Evolutionary conservation across 1,284 basidiomycete genomes (phyloP).

Genomic region (Cryptococcus sp.): DNA sequence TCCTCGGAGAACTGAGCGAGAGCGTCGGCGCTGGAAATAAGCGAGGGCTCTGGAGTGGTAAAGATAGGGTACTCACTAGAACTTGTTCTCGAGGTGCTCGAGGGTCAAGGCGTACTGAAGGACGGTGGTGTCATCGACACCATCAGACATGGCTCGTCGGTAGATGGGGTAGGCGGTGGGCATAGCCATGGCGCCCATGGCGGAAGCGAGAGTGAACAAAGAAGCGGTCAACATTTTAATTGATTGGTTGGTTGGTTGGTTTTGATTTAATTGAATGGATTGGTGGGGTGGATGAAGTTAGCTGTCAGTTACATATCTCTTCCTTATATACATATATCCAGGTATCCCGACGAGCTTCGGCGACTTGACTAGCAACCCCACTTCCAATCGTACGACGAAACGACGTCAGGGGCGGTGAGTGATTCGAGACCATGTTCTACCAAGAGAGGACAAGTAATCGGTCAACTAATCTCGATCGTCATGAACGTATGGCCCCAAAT

Average conservation of each 20-base stretch:
- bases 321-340: too few relatives aligned
- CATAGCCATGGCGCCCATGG: conserved; percentile 18
- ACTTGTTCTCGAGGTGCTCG: conserved; percentile 64
- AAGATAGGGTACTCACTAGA: conserved; percentile 50
- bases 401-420: too few relatives aligned
- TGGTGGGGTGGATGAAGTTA: not conserved
- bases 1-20: conserved; percentile 61
- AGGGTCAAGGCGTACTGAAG: conserved; percentile 59
- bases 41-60: not conserved
- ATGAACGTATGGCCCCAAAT: too few relatives aligned
- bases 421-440: too few relatives aligned
- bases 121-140: conserved; percentile 20
- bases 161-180: conserved; percentile 14
- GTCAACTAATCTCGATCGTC: too few relatives aligned
- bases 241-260: conserved; percentile 5
- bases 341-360: too few relatives aligned
- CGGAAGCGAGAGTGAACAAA: conserved; percentile 14
- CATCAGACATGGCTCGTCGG: conserved; percentile 11
- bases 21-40: conserved; percentile 47
- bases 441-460: too few relatives aligned
- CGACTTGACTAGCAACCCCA: too few relatives aligned
- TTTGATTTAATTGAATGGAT: not conserved
- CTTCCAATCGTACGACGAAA: too few relatives aligned
- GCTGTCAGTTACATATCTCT: too few relatives aligned
- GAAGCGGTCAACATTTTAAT: conserved; percentile 18